A percentile compares a stretch with the other conserved stretches of the same genome.
These are phyloP conservation scores for Neonectria sp. DNA, from an alignment of 2,329 filamentous ascomycete species.

Conservation along the genomic window DNA sequence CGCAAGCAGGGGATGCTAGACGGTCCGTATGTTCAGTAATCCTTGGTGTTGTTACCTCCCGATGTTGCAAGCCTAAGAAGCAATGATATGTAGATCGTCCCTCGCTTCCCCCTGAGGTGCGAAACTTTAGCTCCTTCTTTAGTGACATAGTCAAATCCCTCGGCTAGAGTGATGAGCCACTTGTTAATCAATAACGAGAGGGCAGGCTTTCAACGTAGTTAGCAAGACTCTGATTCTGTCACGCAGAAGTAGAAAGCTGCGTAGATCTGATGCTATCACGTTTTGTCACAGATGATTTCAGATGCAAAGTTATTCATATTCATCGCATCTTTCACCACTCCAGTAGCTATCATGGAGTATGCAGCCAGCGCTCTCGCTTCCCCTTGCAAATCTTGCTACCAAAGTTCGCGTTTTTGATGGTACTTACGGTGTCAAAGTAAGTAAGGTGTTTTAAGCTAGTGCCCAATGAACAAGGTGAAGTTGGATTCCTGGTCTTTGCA, in stretches of 20 bases:
- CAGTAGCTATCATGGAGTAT: no score
- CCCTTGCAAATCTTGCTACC: neutral
- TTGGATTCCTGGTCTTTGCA: neutral
- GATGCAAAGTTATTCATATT: no score
- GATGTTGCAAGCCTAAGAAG: neutral
- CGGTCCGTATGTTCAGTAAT: neutral
- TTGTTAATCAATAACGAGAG: neutral
- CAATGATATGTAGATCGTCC: neutral
- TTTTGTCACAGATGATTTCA: no score
- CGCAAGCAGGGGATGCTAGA: neutral
- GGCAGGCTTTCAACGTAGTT: neutral
- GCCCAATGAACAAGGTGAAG: neutral
- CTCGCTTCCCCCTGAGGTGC: neutral
- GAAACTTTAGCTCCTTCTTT: neutral
- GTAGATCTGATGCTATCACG: neutral
- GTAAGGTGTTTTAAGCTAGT: neutral
- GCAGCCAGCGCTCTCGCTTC: neutral
- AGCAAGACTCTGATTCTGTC: no score
- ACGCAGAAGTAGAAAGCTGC: no score
- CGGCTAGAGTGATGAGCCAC: no score
- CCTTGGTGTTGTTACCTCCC: neutral
- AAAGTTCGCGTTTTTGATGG: neutral
- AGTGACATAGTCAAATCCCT: neutral
- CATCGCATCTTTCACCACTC: no score
- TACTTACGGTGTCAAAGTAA: neutral